These are phyloP conservation scores for Sclerotinia sclerotiorum DNA, from an alignment of 2,329 filamentous ascomycete species.

Conservation along the genomic window DNA sequence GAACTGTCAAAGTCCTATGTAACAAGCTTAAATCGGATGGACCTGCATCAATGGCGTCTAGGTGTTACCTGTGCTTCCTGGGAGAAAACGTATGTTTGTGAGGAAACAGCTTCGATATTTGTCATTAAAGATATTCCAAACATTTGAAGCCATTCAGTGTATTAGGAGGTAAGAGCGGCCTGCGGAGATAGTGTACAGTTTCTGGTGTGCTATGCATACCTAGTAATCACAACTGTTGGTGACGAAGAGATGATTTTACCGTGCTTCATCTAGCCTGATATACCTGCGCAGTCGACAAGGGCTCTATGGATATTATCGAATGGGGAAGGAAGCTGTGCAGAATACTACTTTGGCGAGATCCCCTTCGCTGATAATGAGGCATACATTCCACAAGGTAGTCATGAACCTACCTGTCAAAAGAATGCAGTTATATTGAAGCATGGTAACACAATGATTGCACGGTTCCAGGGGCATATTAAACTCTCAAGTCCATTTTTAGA, in stretches of 20 bases:
- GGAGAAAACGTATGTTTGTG: neutral
- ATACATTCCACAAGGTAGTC: neutral
- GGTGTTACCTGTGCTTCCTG: constrained; percentile 13
- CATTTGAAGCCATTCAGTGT: neutral
- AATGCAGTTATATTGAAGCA: constrained; percentile 7
- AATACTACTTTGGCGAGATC: neutral
- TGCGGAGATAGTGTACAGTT: neutral
- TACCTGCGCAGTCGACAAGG: neutral
- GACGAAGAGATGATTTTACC: neutral
- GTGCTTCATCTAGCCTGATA: constrained; percentile 8
- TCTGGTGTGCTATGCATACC: neutral
- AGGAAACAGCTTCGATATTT: neutral
- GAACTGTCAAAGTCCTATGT: neutral
- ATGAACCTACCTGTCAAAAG: neutral
- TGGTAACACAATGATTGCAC: neutral
- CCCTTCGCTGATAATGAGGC: neutral
- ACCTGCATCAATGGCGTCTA: constrained; percentile 16
- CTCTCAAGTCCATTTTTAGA: constrained; percentile 4
- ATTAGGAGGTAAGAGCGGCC: neutral
- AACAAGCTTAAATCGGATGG: constrained; percentile 17
- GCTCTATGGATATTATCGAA: neutral
- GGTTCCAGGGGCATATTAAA: neutral
- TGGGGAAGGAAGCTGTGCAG: neutral
- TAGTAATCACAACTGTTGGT: neutral
- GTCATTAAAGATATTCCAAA: neutral